phyloP scores from a whole-genome alignment of 1,284 basidiomycete species.

The Lentinus polychrous region DNA sequence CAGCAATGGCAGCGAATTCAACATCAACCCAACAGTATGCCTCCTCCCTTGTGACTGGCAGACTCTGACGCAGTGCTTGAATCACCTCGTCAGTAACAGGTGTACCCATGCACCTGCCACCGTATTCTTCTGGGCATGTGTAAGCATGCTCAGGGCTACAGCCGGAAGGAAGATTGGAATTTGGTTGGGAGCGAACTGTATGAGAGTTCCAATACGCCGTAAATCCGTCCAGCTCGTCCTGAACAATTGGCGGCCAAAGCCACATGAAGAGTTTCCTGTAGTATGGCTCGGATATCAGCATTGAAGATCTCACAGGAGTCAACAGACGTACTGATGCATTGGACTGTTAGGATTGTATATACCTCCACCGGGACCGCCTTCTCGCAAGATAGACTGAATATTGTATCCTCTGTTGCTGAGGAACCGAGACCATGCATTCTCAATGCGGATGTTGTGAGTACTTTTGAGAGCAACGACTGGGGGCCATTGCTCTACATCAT shows the following conservation, averaged over 20 bases:
- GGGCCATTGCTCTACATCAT: not conserved
- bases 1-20: not conserved
- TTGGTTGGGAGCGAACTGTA: constrained; percentile 1
- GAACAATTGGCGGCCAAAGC: constrained; percentile 8
- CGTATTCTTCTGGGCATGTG: not conserved
- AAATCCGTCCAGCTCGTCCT: constrained; percentile 3
- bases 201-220: constrained; percentile 9
- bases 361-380: not conserved
- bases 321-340: not conserved
- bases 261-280: constrained; percentile 10
- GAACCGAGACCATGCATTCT: not conserved
- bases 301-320: not conserved
- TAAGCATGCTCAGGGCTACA: not conserved
- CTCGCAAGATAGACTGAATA: not conserved
- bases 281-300: not conserved
- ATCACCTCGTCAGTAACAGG: not conserved
- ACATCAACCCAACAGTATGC: not conserved
- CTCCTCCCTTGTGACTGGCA: not conserved
- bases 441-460: not conserved
- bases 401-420: not conserved
- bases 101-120: not conserved
- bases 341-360: not conserved
- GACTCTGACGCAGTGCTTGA: not conserved
- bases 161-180: constrained; percentile 1
- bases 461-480: not conserved